Conservation (phyloP, 75 land plant genomes). For the Isoetes taiwanensis region DNA sequence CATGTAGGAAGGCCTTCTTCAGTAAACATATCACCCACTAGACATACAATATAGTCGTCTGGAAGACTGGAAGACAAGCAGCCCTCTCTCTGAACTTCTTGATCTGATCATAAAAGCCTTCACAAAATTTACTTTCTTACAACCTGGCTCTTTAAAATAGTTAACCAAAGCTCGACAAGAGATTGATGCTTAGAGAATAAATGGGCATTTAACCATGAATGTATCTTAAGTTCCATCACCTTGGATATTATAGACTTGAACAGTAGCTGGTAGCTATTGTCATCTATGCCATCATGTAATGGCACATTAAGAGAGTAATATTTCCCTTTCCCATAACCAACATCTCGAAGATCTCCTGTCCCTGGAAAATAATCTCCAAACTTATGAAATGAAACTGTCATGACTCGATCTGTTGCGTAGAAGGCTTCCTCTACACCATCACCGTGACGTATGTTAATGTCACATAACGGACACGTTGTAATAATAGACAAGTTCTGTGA, state of each 20-base stretch:
- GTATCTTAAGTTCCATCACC: too few species aligned
- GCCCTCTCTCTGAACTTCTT: conserved; percentile 34
- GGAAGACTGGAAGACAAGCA: conserved; percentile 36
- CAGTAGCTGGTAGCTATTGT: conserved; percentile 45
- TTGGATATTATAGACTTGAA: conserved; percentile 55
- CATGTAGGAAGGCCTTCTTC: conserved; percentile 43
- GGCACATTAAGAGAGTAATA: conserved; percentile 71
- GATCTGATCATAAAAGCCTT: conserved; percentile 40
- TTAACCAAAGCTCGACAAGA: too few species aligned
- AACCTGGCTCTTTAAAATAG: too few species aligned
- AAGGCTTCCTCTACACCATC: conserved; percentile 86
- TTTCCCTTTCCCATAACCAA: conserved; percentile 49
- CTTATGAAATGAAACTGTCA: conserved; percentile 82
- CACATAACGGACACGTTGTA: conserved; percentile 29
- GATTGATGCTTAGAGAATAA: too few species aligned
- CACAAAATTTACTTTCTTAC: too few species aligned
- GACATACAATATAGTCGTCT: conserved; percentile 44
- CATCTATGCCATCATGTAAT: conserved; percentile 64
- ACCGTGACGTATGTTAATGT: conserved; percentile 80
- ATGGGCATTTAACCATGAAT: too few species aligned
- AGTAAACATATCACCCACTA: conserved; percentile 47
- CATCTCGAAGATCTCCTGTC: conserved; percentile 51
- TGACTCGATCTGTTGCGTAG: conserved; percentile 64
- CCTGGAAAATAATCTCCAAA: conserved; percentile 82
- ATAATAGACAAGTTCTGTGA: too few species aligned